phyloP scores from a whole-genome alignment of 2,329 filamentous ascomycete species.

The Tolypocladium amazonense region DNA sequence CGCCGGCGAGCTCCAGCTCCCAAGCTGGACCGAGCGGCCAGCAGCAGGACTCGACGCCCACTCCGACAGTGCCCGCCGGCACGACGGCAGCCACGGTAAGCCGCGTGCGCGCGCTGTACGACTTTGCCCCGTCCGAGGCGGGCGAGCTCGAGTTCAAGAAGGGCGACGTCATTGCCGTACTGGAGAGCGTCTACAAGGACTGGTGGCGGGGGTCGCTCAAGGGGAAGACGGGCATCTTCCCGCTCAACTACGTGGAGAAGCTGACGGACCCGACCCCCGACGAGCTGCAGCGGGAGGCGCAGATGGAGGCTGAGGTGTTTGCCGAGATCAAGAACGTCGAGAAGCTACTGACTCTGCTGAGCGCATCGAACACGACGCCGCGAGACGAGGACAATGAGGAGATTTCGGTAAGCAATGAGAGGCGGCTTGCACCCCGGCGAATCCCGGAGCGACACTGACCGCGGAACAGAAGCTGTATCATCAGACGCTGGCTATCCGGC shows the following conservation, averaged over 20 bases:
- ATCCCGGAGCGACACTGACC: slow-evolving; percentile 17
- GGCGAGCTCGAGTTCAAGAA: slow-evolving; percentile 95
- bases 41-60: slow-evolving; percentile 30
- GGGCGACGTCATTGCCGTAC: slow-evolving; percentile 91
- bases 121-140: slow-evolving; percentile 88
- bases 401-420: slow-evolving; percentile 56
- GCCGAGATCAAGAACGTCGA: slow-evolving; percentile 55
- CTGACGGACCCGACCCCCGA: slow-evolving; percentile 88
- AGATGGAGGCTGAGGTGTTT: slow-evolving; percentile 74
- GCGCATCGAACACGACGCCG: slow-evolving; percentile 69
- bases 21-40: slow-evolving; percentile 23
- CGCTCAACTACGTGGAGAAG: slow-evolving; percentile 97
- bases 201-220: slow-evolving; percentile 97
- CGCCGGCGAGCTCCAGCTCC: slow-evolving; percentile 20
- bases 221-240: slow-evolving; percentile 95
- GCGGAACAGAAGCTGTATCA: slow-evolving; percentile 63
- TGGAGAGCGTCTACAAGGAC: slow-evolving; percentile 97
- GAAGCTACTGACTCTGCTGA: slow-evolving; percentile 75
- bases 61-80: slow-evolving; percentile 57
- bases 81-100: slow-evolving; percentile 96
- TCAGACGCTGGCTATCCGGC: slow-evolving; percentile 84
- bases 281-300: slow-evolving; percentile 87
- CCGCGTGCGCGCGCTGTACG: slow-evolving; percentile 82
- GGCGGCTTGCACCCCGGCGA: too few relatives aligned
- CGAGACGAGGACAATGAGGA: slow-evolving; percentile 93